Evolutionary conservation across 2,329 filamentous ascomycete species (phyloP), one percentile per base, ranked within the genome.

Genomic region (Penicillium olsonii): DNA sequence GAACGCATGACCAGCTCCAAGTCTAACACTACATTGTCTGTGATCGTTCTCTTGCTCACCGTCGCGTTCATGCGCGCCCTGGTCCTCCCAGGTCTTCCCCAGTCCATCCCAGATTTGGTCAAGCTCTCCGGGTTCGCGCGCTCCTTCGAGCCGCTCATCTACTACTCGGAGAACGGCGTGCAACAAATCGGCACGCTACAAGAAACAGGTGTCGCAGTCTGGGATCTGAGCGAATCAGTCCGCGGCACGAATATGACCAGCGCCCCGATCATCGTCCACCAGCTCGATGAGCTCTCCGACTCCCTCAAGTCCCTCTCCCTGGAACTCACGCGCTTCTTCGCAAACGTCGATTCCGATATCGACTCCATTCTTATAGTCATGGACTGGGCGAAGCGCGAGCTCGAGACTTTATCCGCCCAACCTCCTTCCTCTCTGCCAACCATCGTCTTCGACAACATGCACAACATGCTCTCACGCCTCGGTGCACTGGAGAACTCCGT

Each of bases 341-440:
- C 91, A 43, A 90, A 92, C 57, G 90, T 97, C 11, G 90, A 96
- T 62, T 89, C 90, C 20, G 92, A 96, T 64, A 88, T 97, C 61
- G 92, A 96, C 67, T 87, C 87, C 52, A 95, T 96, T 59, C 80
- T 97, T 29, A 87, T 94, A 53, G 90, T 95, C 43, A 96, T 97
- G 91, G 90, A 96, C 67, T 96, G 92, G 92, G 89, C 90, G 12
- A 87, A 87, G 65, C 85, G 91, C 57, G 91, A 96, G 69, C 82
- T 97, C 12, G 79, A 84, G 52, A 84, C 85, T 38, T 75, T 94
- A 48, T 82, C 84, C 53, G 77, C 78, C 18, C 74, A 81, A 17
- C 83, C 84, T 6, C 79, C 82, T 1, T 82, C 81, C 37, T 80
- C 84, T 2, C 74, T 95, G 18, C 83, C 86, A 15, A 84, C 84